Evolutionary conservation across 257 asterid genomes (phyloP).

Genomic region (Lycium barbarum): DNA sequence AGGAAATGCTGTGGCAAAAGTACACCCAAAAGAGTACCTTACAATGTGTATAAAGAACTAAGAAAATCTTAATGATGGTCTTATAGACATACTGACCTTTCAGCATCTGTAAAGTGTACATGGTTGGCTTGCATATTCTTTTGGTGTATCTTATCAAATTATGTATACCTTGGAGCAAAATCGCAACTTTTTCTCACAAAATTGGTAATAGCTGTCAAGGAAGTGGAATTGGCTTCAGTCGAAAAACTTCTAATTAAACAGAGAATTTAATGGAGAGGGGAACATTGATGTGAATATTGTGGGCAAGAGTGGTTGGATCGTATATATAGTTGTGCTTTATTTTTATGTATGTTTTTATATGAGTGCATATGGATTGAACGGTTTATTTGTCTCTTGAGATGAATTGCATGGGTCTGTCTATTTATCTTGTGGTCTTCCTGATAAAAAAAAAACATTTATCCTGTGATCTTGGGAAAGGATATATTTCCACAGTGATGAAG

Average conservation of each 20-base stretch:
- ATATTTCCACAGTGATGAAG: not conserved
- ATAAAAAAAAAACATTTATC: not conserved
- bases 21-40: constrained; percentile 7
- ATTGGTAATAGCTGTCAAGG: constrained; percentile 2
- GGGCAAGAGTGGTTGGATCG: constrained; percentile 15
- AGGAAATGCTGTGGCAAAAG: constrained; percentile 13
- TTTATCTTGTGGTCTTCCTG: constrained; percentile 23
- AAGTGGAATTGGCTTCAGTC: not conserved
- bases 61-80: not conserved
- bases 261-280: not conserved
- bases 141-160: not conserved
- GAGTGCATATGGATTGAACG: not conserved
- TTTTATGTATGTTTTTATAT: not conserved
- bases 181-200: not conserved
- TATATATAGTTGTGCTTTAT: not conserved
- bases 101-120: not conserved
- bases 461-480: constrained; percentile 7
- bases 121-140: not conserved
- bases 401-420: constrained; percentile 15
- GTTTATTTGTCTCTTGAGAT: not conserved
- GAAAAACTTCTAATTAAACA: not conserved
- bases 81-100: not conserved
- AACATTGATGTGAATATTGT: not conserved
- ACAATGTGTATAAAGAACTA: not conserved
- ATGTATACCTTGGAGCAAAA: constrained; percentile 4